Evolutionary conservation across 2,329 filamentous ascomycete genomes (phyloP), one percentile per base, ranked within the genome.

Genomic region (Aspergillus phoenicis): DNA sequence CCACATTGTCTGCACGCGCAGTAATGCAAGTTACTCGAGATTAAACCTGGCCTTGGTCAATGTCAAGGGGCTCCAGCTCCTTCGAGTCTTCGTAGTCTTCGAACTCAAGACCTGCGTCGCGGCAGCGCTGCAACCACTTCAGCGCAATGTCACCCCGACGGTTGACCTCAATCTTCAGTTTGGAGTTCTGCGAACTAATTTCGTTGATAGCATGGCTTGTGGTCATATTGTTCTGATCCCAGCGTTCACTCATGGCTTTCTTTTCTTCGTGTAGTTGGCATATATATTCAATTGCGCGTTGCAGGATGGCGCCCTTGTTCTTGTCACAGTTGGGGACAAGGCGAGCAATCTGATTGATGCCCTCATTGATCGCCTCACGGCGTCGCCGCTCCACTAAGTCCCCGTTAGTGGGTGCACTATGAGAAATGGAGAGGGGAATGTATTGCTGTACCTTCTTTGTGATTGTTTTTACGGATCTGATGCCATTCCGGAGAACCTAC

Each of bases 401-500:
- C 5, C 69, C 67, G 52, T 68, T 62, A 68, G 77, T 11, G 36
- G 3, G 20, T 17, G 15, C n/a, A 74, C 69, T 52, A 20, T 8
- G 57, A 17, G 13, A 52, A 43, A 13, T 33, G 33, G 7, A 15
- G 33, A 26, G 13, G 10, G 6, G 13, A 15, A 7, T 10, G 22
- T 7, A 51, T 85, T 72, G 33, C 33, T 36, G 11, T 79, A 95
- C 94, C 95, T 84, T 98, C 94, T 85, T 99, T 99, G 81, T 99
- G 95, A 66, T 98, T 99, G 72, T 98, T 94, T 75, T 96, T 95
- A 64, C 95, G 88, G 70, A 96, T 89, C 76, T 96, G 96, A 77
- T 99, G 95, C 95, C 95, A 99, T 77, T 98, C 94, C 57, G 96
- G 92, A 2, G 93, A 95, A 2, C 95, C 95, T n/a, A 98, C 95